Evolutionary conservation across 768 basidiomycete species (phyloP), one percentile per base, ranked within the genome.

Genomic region (Phanerochaete carnosa): DNA sequence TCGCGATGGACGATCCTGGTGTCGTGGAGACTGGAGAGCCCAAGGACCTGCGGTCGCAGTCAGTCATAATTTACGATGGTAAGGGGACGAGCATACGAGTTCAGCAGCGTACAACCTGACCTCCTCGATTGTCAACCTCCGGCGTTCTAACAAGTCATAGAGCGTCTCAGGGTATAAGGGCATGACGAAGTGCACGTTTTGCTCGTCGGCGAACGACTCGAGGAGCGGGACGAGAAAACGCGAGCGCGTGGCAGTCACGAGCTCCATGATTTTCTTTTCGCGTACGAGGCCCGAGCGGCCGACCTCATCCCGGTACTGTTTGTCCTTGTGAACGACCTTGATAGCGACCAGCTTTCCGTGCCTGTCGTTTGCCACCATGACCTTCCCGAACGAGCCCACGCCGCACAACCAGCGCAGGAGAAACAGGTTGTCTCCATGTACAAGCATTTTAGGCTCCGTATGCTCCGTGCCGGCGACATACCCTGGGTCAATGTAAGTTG

Each of bases 1-100:
- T 83, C 81, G 25, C 78, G 72, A 68, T 82, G 80, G 7, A 81
- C 73, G 64, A 81, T 77, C 22, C 57, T 62, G 13, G 63, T 43
- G 13, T 39, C 54, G 49, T 72, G 70, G 2, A 70, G 62, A 39
- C 23, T 45, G 8, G 56, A 46, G 22, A 70, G 35, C 2, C 79
- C 83, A 4, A 55, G 43, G 13, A 70, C 29, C 70, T 71, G 43
- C 8, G 13, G 22, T 9, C 15, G 15, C 2, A 15, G 1, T 25
- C 15, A 29, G 26, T 47, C 13, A 15, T 16, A 28, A 19, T 49
- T 19, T 45, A 2, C 29, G 35, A 26, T n/a, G 11, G 26, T 32
- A 28, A 30, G 50, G 11, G 22, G 29, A 13, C 25, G 19, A 26
- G 52, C 64, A 7, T 45, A 67, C 66, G 54, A 67, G 32, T 45